These are phyloP conservation scores for Pyrenophora teres DNA, from an alignment of 2,329 filamentous ascomycete genomes.

Conservation along the genomic window DNA sequence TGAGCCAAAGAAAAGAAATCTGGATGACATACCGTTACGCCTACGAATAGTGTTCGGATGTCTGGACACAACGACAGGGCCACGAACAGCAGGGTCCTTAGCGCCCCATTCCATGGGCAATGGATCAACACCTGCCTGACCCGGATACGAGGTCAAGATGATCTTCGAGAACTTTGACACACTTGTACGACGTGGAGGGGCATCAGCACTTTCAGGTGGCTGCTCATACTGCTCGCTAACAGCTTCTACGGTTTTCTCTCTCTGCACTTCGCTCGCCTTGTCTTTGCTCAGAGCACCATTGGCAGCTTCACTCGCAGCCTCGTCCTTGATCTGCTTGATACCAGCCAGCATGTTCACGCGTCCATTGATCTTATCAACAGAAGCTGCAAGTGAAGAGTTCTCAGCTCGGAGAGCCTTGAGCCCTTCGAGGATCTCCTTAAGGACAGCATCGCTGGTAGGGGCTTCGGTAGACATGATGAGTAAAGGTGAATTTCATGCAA, in stretches of 20 bases:
- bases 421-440: conserved; percentile 61
- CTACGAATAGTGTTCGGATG: conserved; percentile 74
- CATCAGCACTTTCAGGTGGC: conserved; percentile 38
- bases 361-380: conserved; percentile 65
- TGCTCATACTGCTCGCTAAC: conserved; percentile 50
- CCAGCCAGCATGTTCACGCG: conserved; percentile 65
- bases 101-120: conserved; percentile 87
- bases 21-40: conserved; percentile 69
- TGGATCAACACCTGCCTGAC: conserved; percentile 93
- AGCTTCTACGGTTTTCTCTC: conserved; percentile 43
- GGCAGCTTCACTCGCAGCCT: conserved; percentile 44
- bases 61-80: conserved; percentile 86
- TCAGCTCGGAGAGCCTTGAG: conserved; percentile 62
- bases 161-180: conserved; percentile 62
- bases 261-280: conserved; percentile 42
- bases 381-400: conserved; percentile 59
- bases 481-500: not conserved
- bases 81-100: conserved; percentile 72
- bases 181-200: conserved; percentile 47
- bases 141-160: conserved; percentile 83
- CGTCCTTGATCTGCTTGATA: conserved; percentile 62
- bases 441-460: conserved; percentile 45
- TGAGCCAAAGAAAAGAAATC: not conserved
- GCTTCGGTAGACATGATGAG: conserved; percentile 38
- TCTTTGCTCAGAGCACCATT: conserved; percentile 25